A percentile compares a stretch with the other conserved stretches of the same genome.
Evolutionary conservation across 495 filamentous ascomycete genomes (phyloP).

Genomic region (Bacidia gigantensis): DNA sequence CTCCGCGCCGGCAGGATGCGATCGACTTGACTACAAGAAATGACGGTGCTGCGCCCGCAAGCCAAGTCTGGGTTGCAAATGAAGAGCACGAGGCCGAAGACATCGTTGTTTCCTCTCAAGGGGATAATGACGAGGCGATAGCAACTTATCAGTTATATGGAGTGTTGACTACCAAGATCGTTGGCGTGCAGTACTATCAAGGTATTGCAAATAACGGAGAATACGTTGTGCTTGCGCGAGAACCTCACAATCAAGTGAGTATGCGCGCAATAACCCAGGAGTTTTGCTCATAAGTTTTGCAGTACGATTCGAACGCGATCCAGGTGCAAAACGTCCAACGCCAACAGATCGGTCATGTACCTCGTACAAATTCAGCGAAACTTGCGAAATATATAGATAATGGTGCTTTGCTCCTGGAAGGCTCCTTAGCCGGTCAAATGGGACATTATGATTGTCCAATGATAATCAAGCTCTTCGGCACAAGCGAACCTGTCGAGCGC

Average conservation of each 20-base stretch:
- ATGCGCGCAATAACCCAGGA: slow-evolving; percentile 5
- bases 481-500: slow-evolving; percentile 37
- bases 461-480: slow-evolving; percentile 50
- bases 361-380: slow-evolving; percentile 47
- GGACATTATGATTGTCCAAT: slow-evolving; percentile 57
- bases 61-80: slow-evolving; percentile 6
- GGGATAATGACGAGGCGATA: slow-evolving; percentile 30
- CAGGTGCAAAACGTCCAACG: slow-evolving; percentile 67
- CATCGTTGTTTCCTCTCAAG: slow-evolving; percentile 27
- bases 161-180: slow-evolving; percentile 48
- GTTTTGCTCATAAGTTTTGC: not conserved
- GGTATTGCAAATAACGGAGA: slow-evolving; percentile 61
- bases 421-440: slow-evolving; percentile 47
- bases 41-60: slow-evolving; percentile 18
- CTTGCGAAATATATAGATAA: slow-evolving; percentile 58
- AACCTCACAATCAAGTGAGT: slow-evolving; percentile 45
- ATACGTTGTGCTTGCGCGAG: slow-evolving; percentile 50
- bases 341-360: slow-evolving; percentile 69
- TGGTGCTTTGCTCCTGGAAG: slow-evolving; percentile 47
- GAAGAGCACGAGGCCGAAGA: slow-evolving; percentile 20
- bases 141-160: slow-evolving; percentile 39
- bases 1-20: slow-evolving; percentile 8
- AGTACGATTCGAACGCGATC: slow-evolving; percentile 67
- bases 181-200: slow-evolving; percentile 67
- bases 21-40: slow-evolving; percentile 36